phyloP scores from a whole-genome alignment of 2,329 filamentous ascomycete genomes.

The Phoma sp. region DNA sequence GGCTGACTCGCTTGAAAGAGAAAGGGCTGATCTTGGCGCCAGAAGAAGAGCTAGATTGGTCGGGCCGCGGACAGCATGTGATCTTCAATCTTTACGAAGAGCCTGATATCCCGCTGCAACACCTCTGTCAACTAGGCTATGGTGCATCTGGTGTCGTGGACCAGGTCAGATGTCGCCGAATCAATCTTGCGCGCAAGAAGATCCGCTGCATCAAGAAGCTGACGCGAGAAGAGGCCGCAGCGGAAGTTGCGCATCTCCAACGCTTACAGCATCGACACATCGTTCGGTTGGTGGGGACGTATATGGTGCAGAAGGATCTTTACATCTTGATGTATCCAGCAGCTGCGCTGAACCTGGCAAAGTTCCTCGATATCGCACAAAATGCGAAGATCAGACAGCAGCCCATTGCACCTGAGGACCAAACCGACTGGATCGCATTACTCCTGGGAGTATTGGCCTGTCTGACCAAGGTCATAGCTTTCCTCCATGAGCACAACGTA shows the following conservation, averaged over 20 bases:
- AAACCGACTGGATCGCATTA: too few species aligned
- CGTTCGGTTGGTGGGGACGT: slow-evolving; percentile 25
- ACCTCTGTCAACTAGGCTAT: slow-evolving; percentile 13
- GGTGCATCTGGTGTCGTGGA: slow-evolving; percentile 21
- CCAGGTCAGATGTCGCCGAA: slow-evolving; percentile 23
- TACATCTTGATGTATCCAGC: not conserved
- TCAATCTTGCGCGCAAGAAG: slow-evolving; percentile 25
- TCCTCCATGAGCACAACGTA: slow-evolving; percentile 21
- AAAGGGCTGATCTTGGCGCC: slow-evolving; percentile 9
- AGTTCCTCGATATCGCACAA: too few species aligned
- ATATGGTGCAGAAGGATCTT: slow-evolving; percentile 2
- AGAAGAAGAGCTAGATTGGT: slow-evolving; percentile 22
- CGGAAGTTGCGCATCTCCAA: slow-evolving; percentile 26
- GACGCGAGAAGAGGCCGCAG: slow-evolving; percentile 1
- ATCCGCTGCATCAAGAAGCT: slow-evolving; percentile 6
- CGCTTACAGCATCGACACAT: slow-evolving; percentile 22
- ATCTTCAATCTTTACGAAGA: slow-evolving; percentile 13
- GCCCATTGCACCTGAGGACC: too few species aligned
- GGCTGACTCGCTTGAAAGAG: not conserved
- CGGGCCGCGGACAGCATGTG: slow-evolving; percentile 21
- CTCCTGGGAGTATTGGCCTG: too few species aligned
- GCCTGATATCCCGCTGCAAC: slow-evolving; percentile 4
- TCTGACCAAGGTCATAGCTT: too few species aligned
- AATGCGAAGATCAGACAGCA: too few species aligned
- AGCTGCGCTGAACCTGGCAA: too few species aligned